A percentile compares a stretch with the other conserved stretches of the same genome.
phyloP scores from a whole-genome alignment of 768 basidiomycete genomes.

The Psilocybe cubensis region DNA sequence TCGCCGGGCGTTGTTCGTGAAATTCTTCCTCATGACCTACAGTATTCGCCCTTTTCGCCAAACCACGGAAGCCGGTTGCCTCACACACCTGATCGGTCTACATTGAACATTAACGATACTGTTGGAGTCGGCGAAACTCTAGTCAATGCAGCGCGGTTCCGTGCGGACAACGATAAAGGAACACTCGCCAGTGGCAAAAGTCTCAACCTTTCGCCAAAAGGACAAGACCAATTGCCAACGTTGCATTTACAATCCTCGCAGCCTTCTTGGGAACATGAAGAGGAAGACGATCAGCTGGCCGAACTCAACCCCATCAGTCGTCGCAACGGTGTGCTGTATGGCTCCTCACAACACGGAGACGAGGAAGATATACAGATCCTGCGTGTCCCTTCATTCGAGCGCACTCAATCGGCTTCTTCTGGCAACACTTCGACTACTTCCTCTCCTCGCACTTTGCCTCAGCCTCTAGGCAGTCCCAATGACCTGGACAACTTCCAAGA shows the following conservation, averaged over 20 bases:
- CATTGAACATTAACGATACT: slow-evolving; percentile 44
- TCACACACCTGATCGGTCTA: slow-evolving; percentile 21
- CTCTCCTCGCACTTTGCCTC: slow-evolving; percentile 49
- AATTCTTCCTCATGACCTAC: slow-evolving; percentile 46
- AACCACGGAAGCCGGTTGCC: slow-evolving; percentile 21
- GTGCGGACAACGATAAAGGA: neutral
- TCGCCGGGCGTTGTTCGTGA: slow-evolving; percentile 49
- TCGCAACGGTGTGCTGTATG: neutral
- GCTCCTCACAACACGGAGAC: neutral
- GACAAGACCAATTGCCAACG: neutral
- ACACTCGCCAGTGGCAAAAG: neutral
- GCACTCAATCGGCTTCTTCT: slow-evolving; percentile 16
- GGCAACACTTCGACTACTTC: slow-evolving; percentile 27
- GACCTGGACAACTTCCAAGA: slow-evolving; percentile 78
- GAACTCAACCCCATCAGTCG: slow-evolving; percentile 1
- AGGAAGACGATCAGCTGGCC: neutral
- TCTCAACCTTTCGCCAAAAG: neutral
- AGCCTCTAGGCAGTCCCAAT: slow-evolving; percentile 60
- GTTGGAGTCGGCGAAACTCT: slow-evolving; percentile 70
- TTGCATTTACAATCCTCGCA: neutral
- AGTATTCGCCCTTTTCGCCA: slow-evolving; percentile 50
- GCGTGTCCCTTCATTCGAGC: slow-evolving; percentile 10
- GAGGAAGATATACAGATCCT: neutral
- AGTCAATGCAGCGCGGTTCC: slow-evolving; percentile 38
- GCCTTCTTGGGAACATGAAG: neutral